These are phyloP conservation scores for Nemophila menziesii DNA, from an alignment of 257 asterid species.

Conservation along the genomic window DNA sequence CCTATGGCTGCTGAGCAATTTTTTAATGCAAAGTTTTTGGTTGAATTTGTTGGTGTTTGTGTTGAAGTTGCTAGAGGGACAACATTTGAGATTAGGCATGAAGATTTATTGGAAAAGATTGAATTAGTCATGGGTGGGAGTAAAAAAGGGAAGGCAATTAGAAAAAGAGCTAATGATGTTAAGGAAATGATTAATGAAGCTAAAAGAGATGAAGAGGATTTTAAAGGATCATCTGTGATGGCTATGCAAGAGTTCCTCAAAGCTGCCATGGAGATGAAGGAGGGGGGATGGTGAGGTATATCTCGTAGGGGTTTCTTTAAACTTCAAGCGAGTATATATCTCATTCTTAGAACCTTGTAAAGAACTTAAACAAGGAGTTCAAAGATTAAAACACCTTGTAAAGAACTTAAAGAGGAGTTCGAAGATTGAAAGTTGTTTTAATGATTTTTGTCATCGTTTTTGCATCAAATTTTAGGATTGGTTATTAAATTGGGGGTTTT, in stretches of 20 bases:
- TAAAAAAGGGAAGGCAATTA: conserved; percentile 22
- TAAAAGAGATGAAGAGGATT: conserved; percentile 20
- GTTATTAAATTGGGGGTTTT: too few relatives aligned
- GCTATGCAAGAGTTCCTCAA: conserved; percentile 42
- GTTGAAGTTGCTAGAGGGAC: conserved; percentile 55
- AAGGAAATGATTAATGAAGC: conserved; percentile 25
- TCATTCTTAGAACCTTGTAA: too few relatives aligned
- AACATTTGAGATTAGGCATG: conserved; percentile 33
- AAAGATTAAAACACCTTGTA: too few relatives aligned
- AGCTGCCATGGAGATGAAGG: conserved; percentile 23
- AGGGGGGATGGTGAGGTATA: conserved; percentile 11
- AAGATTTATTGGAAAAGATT: conserved; percentile 31
- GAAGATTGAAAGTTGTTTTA: too few relatives aligned
- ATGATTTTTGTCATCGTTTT: too few relatives aligned
- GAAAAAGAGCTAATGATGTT: conserved; percentile 26
- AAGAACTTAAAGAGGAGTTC: too few relatives aligned
- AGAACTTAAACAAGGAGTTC: too few relatives aligned
- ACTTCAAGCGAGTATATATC: not conserved
- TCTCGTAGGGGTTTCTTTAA: not conserved
- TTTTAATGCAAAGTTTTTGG: conserved; percentile 42
- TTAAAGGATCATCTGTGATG: conserved; percentile 33
- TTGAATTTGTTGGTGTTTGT: conserved; percentile 40
- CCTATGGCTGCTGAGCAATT: conserved; percentile 55
- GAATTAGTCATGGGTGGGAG: conserved; percentile 44
- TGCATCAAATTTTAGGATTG: too few relatives aligned